Evolutionary conservation across 768 basidiomycete species (phyloP).

Genomic region (Termitomyces sp.): DNA sequence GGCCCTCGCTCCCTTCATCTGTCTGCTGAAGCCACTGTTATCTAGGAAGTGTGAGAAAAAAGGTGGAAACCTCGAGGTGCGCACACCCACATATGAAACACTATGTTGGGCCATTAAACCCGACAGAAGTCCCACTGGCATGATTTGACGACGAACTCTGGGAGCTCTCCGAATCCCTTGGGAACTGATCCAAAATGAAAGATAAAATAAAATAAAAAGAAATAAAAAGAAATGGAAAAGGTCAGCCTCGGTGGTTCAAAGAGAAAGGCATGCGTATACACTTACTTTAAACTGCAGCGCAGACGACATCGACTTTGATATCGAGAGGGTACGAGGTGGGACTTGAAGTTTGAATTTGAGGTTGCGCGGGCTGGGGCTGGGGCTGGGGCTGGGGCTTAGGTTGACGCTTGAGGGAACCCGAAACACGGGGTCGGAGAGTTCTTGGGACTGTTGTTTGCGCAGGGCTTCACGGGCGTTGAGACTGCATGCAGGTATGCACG

Average conservation of each 20-base stretch:
- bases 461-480: neutral
- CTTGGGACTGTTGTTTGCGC: neutral
- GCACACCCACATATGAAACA: no score
- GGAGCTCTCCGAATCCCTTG: neutral
- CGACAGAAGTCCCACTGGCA: no score
- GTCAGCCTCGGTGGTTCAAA: no score
- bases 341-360: neutral
- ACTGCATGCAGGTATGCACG: neutral
- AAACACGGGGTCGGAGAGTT: neutral
- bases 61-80: no score
- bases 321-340: neutral
- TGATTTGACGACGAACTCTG: neutral
- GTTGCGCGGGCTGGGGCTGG: neutral
- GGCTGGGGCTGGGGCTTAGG: no score
- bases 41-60: no score
- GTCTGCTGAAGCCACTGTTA: no score
- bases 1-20: no score
- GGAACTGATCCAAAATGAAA: neutral
- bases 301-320: neutral
- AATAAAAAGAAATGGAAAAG: no score
- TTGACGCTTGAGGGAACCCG: neutral
- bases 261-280: no score
- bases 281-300: neutral
- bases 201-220: neutral
- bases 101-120: no score